These are phyloP conservation scores for Gypsophila paniculata DNA, from an alignment of 179 eudicot genomes.

Conservation along the genomic window DNA sequence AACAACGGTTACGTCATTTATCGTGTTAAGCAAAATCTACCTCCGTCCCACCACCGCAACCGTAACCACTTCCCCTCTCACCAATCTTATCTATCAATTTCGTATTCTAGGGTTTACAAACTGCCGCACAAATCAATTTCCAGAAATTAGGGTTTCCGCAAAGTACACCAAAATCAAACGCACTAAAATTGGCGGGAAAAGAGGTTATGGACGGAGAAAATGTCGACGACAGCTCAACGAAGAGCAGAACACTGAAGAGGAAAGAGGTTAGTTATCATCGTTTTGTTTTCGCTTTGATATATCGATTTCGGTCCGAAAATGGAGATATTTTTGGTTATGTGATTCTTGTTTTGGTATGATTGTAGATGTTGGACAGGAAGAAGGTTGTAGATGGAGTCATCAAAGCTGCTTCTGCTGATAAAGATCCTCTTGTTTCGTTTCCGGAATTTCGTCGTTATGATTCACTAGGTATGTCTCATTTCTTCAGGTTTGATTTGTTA, in stretches of 20 bases:
- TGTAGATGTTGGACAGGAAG: slow-evolving; percentile 68
- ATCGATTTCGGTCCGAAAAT: neutral
- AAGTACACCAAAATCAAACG: too few relatives aligned
- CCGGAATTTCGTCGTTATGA: slow-evolving; percentile 48
- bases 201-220: too few relatives aligned
- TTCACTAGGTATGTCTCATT: slow-evolving; percentile 33
- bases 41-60: too few relatives aligned
- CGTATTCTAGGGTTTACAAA: too few relatives aligned
- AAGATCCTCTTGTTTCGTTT: slow-evolving; percentile 52
- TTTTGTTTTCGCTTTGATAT: neutral
- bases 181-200: too few relatives aligned
- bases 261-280: slow-evolving; percentile 25
- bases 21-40: too few relatives aligned
- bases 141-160: too few relatives aligned
- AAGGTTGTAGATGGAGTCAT: slow-evolving; percentile 41
- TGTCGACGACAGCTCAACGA: too few relatives aligned
- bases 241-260: slow-evolving; percentile 20
- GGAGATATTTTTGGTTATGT: neutral
- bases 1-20: too few relatives aligned
- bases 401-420: slow-evolving; percentile 48
- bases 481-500: neutral
- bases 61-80: too few relatives aligned
- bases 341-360: neutral
- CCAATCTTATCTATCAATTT: too few relatives aligned
- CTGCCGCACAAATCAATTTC: too few relatives aligned